Conservation (phyloP, 2,329 filamentous ascomycete species). For the Hymenoscyphus occultus region DNA sequence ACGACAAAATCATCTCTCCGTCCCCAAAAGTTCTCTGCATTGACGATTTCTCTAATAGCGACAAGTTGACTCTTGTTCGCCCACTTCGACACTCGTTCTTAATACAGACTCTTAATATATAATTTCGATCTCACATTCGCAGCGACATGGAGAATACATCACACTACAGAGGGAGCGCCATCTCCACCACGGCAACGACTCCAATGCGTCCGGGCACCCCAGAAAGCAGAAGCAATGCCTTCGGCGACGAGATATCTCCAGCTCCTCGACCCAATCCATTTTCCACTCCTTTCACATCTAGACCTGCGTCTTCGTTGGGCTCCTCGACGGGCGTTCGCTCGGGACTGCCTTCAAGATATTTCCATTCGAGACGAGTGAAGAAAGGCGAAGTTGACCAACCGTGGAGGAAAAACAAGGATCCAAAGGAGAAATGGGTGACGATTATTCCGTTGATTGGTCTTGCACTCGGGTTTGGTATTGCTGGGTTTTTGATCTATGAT, state of each 20-base stretch:
- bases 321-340: constrained; percentile 40
- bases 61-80: constrained; percentile 13
- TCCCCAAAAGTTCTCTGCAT: neutral
- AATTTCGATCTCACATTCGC: neutral
- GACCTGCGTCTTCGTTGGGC: constrained; percentile 42
- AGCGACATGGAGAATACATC: constrained; percentile 8
- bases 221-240: constrained; percentile 35
- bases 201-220: constrained; percentile 40
- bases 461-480: constrained; percentile 62
- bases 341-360: constrained; percentile 29
- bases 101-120: neutral
- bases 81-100: constrained; percentile 4
- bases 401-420: constrained; percentile 70
- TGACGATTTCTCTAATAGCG: neutral
- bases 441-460: constrained; percentile 75
- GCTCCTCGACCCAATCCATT: constrained; percentile 32
- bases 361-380: constrained; percentile 50
- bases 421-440: constrained; percentile 82
- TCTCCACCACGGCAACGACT: constrained; percentile 36
- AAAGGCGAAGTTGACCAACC: constrained; percentile 74
- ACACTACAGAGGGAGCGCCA: constrained; percentile 14
- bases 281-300: constrained; percentile 41
- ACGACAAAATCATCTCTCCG: constrained; percentile 1
- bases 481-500: constrained; percentile 72
- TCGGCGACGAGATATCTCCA: constrained; percentile 32